Evolutionary conservation across 2,329 filamentous ascomycete species (phyloP).

Genomic region (Penicillium hesseltinei): DNA sequence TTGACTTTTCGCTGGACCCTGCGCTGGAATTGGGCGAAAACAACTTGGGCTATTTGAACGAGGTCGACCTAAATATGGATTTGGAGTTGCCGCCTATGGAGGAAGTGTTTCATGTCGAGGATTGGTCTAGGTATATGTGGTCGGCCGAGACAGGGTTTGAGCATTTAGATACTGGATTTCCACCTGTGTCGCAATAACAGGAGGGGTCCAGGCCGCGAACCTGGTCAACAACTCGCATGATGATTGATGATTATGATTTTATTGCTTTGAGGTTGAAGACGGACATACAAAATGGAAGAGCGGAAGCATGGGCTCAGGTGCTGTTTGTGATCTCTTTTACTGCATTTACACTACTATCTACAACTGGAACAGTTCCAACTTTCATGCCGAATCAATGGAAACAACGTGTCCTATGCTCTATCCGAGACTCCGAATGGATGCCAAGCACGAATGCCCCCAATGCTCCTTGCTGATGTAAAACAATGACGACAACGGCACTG

Average conservation of each 20-base stretch:
- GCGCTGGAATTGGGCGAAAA: conserved; percentile 13
- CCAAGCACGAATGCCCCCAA: conserved; percentile 14
- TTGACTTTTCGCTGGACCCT: conserved; percentile 24
- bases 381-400: not conserved
- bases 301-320: not conserved
- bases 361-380: not conserved
- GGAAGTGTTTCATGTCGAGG: conserved; percentile 23
- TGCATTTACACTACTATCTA: not conserved
- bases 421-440: conserved; percentile 12
- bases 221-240: conserved; percentile 4
- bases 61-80: conserved; percentile 22
- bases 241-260: conserved; percentile 19
- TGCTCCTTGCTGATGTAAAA: conserved; percentile 23
- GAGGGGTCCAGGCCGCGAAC: conserved; percentile 10
- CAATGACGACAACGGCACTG: conserved; percentile 13
- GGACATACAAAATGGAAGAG: not conserved
- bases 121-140: conserved; percentile 29
- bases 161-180: conserved; percentile 24
- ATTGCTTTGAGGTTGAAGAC: not conserved
- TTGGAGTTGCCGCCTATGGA: conserved; percentile 18
- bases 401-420: conserved; percentile 7
- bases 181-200: conserved; percentile 19
- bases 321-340: not conserved
- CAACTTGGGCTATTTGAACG: conserved; percentile 15
- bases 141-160: conserved; percentile 26